Evolutionary conservation across 805 yeast species (phyloP).

Genomic region (Ogataea methylovora): DNA sequence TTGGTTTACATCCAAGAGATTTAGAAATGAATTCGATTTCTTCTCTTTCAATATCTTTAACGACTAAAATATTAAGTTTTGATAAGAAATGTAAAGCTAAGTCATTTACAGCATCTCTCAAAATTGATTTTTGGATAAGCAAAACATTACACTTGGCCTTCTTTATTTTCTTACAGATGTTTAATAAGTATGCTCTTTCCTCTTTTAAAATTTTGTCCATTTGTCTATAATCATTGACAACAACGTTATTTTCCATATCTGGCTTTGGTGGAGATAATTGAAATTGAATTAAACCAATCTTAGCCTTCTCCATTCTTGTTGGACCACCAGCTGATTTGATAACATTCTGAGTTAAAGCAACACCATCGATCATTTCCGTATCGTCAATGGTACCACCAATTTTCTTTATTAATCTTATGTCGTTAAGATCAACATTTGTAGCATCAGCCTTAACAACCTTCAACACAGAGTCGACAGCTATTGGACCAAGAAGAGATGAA

Average conservation of each 20-base stretch:
- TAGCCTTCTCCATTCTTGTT: conserved; percentile 87
- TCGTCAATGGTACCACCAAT: conserved; percentile 98
- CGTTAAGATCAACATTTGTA: conserved; percentile 74
- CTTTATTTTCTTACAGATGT: conserved; percentile 92
- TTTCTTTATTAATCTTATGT: conserved; percentile 85
- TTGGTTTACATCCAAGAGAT: conserved; percentile 89
- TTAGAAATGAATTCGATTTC: conserved; percentile 85
- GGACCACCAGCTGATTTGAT: conserved; percentile 94
- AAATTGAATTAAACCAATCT: conserved; percentile 83
- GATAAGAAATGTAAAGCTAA: conserved; percentile 91
- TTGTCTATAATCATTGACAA: conserved; percentile 96
- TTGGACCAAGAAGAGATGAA: conserved; percentile 78
- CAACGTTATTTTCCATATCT: conserved; percentile 95
- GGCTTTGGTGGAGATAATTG: conserved; percentile 97
- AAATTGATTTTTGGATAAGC: conserved; percentile 84
- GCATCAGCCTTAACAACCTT: conserved; percentile 44
- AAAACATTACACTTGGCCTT: conserved; percentile 94
- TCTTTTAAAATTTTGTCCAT: conserved; percentile 98
- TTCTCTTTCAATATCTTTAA: conserved; percentile 92
- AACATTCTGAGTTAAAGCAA: conserved; percentile 85
- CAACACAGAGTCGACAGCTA: conserved; percentile 90
- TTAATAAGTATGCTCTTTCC: conserved; percentile 91
- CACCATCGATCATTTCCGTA: conserved; percentile 88
- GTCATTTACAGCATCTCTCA: conserved; percentile 92
- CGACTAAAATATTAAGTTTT: conserved; percentile 87